phyloP scores from a whole-genome alignment of 176 grass and related monocot genomes.

The Olyra latifolia region DNA sequence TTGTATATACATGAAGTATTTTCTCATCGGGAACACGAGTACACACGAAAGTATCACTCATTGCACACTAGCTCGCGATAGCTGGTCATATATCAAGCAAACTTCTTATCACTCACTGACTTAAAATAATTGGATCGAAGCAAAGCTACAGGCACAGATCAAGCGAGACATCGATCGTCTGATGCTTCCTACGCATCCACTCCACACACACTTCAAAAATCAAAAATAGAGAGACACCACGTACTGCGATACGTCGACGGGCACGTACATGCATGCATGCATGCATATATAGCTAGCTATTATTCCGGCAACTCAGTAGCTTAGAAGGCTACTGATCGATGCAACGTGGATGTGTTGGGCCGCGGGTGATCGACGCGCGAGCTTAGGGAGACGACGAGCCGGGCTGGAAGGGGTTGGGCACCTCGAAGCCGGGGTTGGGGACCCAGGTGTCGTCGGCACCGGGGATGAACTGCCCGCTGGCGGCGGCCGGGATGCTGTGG shows the following conservation, averaged over 20 bases:
- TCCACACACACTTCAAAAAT: not conserved
- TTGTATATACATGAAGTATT: too few species aligned
- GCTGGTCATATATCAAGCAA: not conserved
- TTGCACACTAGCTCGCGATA: not conserved
- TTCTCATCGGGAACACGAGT: too few species aligned
- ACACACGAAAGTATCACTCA: too few species aligned
- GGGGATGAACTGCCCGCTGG: slow-evolving; percentile 51
- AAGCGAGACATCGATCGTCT: not conserved
- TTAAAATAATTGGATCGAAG: not conserved
- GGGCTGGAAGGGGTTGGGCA: slow-evolving; percentile 74
- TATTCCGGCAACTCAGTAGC: not conserved
- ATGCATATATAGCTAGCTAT: not conserved
- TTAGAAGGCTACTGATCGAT: not conserved
- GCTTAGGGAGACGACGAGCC: slow-evolving; percentile 37
- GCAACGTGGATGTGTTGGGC: not conserved
- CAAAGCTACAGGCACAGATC: slow-evolving; percentile 8
- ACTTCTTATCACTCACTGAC: not conserved
- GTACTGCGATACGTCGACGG: not conserved
- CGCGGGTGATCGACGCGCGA: not conserved
- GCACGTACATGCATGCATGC: slow-evolving; percentile 15
- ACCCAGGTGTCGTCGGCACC: slow-evolving; percentile 79
- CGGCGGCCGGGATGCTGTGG: slow-evolving; percentile 81
- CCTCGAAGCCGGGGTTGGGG: slow-evolving; percentile 83
- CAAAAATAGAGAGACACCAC: not conserved
- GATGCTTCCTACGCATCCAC: slow-evolving; percentile 31